These are phyloP conservation scores for Pseudonitzschia delicatissima DNA, from an alignment of 108 stramenopile genomes.

Conservation along the genomic window DNA sequence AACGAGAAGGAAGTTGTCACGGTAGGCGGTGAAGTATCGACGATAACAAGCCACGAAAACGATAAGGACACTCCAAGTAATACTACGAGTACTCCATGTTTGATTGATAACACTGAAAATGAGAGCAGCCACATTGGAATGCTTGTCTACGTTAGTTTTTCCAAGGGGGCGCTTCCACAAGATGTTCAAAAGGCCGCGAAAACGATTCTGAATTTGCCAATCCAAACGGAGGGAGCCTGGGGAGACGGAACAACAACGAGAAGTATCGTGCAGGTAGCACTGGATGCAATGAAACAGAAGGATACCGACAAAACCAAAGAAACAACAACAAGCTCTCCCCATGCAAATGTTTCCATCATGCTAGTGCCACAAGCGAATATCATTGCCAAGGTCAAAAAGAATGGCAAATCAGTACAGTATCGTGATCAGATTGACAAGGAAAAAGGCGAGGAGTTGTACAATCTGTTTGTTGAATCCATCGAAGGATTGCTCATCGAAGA, in stretches of 20 bases:
- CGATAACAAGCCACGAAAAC: too few relatives aligned
- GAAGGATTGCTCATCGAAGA: conserved; percentile 31
- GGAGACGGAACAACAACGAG: conserved; percentile 38
- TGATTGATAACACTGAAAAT: too few relatives aligned
- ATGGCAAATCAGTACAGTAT: conserved; percentile 69
- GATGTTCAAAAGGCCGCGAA: conserved; percentile 53
- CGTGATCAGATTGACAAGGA: conserved; percentile 58
- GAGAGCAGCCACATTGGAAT: conserved; percentile 27
- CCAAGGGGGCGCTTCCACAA: conserved; percentile 31
- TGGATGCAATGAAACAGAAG: not conserved
- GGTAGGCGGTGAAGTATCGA: conserved; percentile 12
- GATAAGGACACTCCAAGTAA: too few relatives aligned
- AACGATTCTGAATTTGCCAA: conserved; percentile 54
- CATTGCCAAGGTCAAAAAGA: conserved; percentile 53
- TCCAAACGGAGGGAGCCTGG: conserved; percentile 61
- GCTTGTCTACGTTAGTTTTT: conserved; percentile 59
- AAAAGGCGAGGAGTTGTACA: conserved; percentile 45
- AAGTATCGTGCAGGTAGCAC: conserved; percentile 1
- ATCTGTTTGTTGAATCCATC: conserved; percentile 42
- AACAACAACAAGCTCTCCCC: conserved; percentile 4
- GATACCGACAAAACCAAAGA: too few relatives aligned
- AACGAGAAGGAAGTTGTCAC: conserved; percentile 25
- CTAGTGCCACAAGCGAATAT: conserved; percentile 70
- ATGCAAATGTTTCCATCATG: conserved; percentile 29
- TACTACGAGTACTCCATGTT: too few relatives aligned